Base-by-base conservation (phyloP, 169 alveolate species). In the Plasmodium gaboni region DNA sequence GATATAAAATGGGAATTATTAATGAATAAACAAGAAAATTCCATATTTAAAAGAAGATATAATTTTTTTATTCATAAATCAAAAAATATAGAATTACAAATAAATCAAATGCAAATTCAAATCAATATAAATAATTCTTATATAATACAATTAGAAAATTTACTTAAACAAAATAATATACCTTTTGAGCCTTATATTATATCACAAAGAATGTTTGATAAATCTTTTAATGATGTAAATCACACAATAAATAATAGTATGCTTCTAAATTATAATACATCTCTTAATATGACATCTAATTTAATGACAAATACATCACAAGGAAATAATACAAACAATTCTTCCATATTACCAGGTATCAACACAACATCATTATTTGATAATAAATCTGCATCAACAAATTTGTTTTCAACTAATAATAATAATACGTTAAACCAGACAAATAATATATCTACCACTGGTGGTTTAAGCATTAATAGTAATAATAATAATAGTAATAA, bases 1-100 rank as follows among this genome's bases (percentile, higher is more conserved):
- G 24, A 86, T 86, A 28, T 71, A 7, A 69, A 71, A 17, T 13
- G 57, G n/a, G 92, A 86, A 19, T 44, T 86, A 53, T 71, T 71
- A 28, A 70, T 71, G 92, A 86, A 50, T 24, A 71, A 26, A 6
- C 92, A 86, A 48, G 92, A 86, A 61, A 86, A 86, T 73, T 13
- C 87, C 0, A 28, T 61, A 7, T 86, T 86, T 38, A 86, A 73
- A 86, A 86, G 92, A 53, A 71, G 87, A 46, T 86, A 86, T 63
- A 86, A 86, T 51, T 86, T 59, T 73, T 86, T 70, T 53, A 32
- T 86, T 19, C 51, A 71, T 2, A 86, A 86, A 44, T 60, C 74
- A 2, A 86, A 69, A 86, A 70, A 60, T 6, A 2, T 86, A n/a
- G 87, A 86, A 42, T 5, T 22, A 1, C 76, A 86, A 60, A 86